Percentiles rank a stretch among this genome's conserved stretches.
These are phyloP conservation scores for Astraeus odoratus DNA, from an alignment of 768 basidiomycete genomes.

Conservation along the genomic window DNA sequence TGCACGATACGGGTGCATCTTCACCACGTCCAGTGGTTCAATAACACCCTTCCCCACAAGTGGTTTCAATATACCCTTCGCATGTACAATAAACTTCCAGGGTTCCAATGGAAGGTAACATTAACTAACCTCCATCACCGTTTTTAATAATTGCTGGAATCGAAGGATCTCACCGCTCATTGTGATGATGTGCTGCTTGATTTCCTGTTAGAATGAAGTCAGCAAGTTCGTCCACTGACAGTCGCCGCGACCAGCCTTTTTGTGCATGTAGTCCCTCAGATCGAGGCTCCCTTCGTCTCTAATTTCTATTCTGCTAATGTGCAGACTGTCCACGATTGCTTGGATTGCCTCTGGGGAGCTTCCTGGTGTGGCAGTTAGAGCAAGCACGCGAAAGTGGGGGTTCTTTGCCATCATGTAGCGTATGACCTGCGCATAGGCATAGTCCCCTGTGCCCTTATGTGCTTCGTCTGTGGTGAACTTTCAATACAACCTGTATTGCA, in stretches of 20 bases:
- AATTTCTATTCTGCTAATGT: slow-evolving; percentile 93
- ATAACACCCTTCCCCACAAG: slow-evolving; percentile 37
- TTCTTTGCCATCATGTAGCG: slow-evolving; percentile 92
- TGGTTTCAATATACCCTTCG: slow-evolving; percentile 30
- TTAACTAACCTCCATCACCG: slow-evolving; percentile 63
- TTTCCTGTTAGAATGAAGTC: slow-evolving; percentile 37
- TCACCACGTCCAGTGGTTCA: slow-evolving; percentile 47
- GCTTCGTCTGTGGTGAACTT: slow-evolving; percentile 66
- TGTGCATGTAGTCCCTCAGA: slow-evolving; percentile 76
- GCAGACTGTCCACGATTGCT: slow-evolving; percentile 81
- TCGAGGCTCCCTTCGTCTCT: slow-evolving; percentile 88
- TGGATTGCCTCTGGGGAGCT: slow-evolving; percentile 83
- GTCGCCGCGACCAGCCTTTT: slow-evolving; percentile 51
- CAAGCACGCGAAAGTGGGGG: slow-evolving; percentile 86
- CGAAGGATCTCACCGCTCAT: slow-evolving; percentile 62
- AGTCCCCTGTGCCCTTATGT: slow-evolving; percentile 88
- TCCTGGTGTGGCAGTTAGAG: slow-evolving; percentile 94
- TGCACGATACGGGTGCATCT: slow-evolving; percentile 61
- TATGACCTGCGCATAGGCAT: slow-evolving; percentile 85
- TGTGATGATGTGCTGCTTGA: slow-evolving; percentile 70
- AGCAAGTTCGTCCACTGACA: neutral
- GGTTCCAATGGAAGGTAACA: neutral
- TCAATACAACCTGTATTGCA: slow-evolving; percentile 5
- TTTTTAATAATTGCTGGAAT: slow-evolving; percentile 60
- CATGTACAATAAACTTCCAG: slow-evolving; percentile 1